phyloP scores from a whole-genome alignment of 345 rosid genomes.

The Rhizophora apiculata region DNA sequence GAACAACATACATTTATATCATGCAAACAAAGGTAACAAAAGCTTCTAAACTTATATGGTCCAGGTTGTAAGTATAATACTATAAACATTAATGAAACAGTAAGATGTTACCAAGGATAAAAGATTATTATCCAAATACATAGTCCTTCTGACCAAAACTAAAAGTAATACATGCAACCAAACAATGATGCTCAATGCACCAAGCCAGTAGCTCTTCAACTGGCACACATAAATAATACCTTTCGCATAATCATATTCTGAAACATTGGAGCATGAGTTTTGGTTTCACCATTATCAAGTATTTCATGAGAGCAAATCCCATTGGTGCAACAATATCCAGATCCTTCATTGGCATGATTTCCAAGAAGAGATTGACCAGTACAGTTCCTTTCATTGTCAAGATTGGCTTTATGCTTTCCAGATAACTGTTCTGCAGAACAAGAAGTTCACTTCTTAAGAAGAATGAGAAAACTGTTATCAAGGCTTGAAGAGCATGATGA shows the following conservation, averaged over 20 bases:
- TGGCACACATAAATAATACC: constrained; percentile 38
- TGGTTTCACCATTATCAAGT: constrained; percentile 54
- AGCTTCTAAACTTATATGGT: background rate
- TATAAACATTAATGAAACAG: background rate
- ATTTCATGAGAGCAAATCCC: constrained; percentile 92
- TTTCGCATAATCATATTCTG: constrained; percentile 60
- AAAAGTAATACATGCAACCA: constrained; percentile 10
- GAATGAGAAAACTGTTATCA: constrained; percentile 1
- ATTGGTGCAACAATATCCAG: constrained; percentile 43
- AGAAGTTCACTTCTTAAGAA: constrained; percentile 22
- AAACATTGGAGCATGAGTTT: constrained; percentile 27
- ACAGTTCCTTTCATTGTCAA: constrained; percentile 28
- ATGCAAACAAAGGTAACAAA: background rate
- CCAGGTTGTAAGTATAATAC: constrained; percentile 2
- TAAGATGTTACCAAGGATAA: constrained; percentile 13
- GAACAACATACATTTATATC: background rate
- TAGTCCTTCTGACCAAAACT: constrained; percentile 8
- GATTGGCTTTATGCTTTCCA: constrained; percentile 33
- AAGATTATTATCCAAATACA: constrained; percentile 6
- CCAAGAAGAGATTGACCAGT: constrained; percentile 31
- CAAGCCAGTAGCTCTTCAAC: background rate
- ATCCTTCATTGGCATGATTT: constrained; percentile 35
- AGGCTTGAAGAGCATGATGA: no score
- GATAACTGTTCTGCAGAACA: constrained; percentile 42
- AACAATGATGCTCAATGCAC: background rate